Conservation (phyloP, 257 asterid species). For the Orobanche coerulescens region DNA sequence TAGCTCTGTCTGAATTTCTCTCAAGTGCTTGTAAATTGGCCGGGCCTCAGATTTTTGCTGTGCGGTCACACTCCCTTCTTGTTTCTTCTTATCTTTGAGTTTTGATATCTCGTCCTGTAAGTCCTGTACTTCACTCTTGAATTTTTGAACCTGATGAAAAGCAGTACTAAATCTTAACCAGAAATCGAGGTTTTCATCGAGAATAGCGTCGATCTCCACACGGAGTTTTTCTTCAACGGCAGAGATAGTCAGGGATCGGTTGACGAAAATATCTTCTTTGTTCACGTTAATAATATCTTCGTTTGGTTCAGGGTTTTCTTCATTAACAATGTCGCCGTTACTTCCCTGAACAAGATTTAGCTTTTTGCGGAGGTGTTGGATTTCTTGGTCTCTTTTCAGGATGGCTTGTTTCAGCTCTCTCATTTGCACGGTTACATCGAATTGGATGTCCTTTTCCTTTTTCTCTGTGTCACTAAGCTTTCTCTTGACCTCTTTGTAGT, state of each 20-base stretch:
- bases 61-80: constrained; percentile 33
- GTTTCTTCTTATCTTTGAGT: constrained; percentile 44
- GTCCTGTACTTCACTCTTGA: constrained; percentile 64
- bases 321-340: background rate
- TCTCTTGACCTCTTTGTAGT: constrained; percentile 75
- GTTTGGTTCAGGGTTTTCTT: background rate
- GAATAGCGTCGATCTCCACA: constrained; percentile 57
- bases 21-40: constrained; percentile 75
- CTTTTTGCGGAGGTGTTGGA: constrained; percentile 41
- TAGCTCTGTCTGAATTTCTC: constrained; percentile 75
- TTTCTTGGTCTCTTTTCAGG: constrained; percentile 60
- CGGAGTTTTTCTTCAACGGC: constrained; percentile 65
- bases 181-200: constrained; percentile 83
- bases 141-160: constrained; percentile 79
- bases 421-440: constrained; percentile 57
- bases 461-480: constrained; percentile 56
- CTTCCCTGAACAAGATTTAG: constrained; percentile 27
- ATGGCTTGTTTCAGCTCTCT: constrained; percentile 53
- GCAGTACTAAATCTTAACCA: constrained; percentile 91
- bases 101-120: constrained; percentile 51
- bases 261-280: background rate
- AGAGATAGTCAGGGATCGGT: constrained; percentile 30
- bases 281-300: background rate
- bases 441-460: constrained; percentile 49
- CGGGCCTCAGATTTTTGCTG: constrained; percentile 63